These are phyloP conservation scores for Hyaloscypha bicolor DNA, from an alignment of 495 filamentous ascomycete species.

Conservation along the genomic window DNA sequence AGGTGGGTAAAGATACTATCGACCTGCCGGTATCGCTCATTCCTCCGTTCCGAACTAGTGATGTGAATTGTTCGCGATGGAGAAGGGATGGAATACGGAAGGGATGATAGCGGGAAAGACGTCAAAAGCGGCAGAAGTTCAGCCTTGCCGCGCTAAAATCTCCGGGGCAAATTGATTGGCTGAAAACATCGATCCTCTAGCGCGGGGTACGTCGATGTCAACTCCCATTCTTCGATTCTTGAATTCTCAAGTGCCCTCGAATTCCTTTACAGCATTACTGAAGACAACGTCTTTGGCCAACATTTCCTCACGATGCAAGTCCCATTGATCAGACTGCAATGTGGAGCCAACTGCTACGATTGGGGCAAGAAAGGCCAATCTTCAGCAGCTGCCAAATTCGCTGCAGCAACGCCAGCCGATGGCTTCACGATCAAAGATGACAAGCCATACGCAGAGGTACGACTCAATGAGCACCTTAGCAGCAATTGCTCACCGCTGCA, in stretches of 20 bases:
- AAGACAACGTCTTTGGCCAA: neutral
- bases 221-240: neutral
- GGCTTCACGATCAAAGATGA: conserved; percentile 77
- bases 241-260: neutral
- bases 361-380: conserved; percentile 92
- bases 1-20: neutral
- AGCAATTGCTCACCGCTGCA: neutral
- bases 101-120: neutral
- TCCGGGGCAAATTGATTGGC: neutral
- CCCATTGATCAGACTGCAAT: conserved; percentile 88
- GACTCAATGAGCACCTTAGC: conserved; percentile 10
- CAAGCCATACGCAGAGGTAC: conserved; percentile 86
- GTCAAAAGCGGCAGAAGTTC: conserved; percentile 5
- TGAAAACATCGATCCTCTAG: neutral
- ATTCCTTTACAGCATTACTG: conserved; percentile 40
- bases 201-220: neutral
- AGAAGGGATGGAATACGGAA: neutral
- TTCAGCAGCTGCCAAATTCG: conserved; percentile 78
- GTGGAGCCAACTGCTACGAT: conserved; percentile 97
- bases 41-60: neutral
- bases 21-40: neutral
- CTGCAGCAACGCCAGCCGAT: conserved; percentile 70
- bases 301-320: conserved; percentile 43
- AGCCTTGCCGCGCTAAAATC: conserved; percentile 7
- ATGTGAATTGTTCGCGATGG: neutral